Evolutionary conservation across 1,139 yeast genomes (phyloP).

Genomic region (Tardiomyces digboiensis): DNA sequence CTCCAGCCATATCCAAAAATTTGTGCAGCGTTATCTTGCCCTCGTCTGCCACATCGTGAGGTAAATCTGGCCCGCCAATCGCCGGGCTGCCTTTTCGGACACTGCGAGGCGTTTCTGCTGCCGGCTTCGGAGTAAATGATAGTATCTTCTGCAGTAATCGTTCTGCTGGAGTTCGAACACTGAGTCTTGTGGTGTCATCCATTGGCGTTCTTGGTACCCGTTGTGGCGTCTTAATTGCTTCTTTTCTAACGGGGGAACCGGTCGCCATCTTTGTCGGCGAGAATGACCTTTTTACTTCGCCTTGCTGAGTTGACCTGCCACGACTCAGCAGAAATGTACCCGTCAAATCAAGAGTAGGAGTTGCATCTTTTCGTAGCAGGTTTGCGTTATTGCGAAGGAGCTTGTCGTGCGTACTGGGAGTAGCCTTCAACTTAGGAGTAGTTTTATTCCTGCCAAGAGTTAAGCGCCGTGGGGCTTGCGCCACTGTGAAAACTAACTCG

Average conservation of each 20-base stretch:
- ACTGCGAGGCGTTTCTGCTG: background rate
- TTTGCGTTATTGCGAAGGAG: too few relatives aligned
- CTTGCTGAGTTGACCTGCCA: background rate
- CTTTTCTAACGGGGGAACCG: background rate
- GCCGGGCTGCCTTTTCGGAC: background rate
- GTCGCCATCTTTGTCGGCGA: background rate
- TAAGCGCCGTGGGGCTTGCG: background rate
- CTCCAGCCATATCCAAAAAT: background rate
- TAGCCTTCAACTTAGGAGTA: too few relatives aligned
- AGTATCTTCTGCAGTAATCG: background rate
- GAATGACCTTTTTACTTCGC: background rate
- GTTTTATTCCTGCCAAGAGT: too few relatives aligned
- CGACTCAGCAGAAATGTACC: background rate
- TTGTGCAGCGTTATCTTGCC: background rate
- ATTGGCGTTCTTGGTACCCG: background rate
- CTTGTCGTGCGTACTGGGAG: too few relatives aligned
- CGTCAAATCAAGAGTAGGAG: background rate
- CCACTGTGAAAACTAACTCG: background rate
- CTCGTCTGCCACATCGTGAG: too few relatives aligned
- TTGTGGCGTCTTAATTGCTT: background rate
- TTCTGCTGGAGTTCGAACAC: background rate
- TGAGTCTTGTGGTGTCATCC: background rate
- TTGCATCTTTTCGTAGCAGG: background rate
- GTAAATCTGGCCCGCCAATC: too few relatives aligned
- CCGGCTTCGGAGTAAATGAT: background rate